Conservation (phyloP, 2,329 filamentous ascomycete species). For the Clathrospora elynae region DNA sequence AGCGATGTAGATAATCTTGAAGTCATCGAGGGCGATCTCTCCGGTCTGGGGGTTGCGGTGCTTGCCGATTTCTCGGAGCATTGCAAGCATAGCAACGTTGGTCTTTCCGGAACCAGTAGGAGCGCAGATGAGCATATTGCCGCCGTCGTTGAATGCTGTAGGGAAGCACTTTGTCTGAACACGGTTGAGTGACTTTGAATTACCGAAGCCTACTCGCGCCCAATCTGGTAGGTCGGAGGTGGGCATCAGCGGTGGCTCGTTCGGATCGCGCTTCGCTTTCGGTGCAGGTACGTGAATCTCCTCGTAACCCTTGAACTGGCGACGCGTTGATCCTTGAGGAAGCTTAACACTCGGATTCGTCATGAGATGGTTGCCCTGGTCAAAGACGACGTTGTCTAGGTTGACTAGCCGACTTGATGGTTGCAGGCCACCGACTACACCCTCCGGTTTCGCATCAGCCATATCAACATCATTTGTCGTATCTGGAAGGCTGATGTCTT, state of each 20-base stretch:
- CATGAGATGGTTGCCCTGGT: conserved; percentile 98
- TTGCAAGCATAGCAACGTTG: conserved; percentile 96
- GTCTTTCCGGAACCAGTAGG: conserved; percentile 98
- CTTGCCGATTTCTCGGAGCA: conserved; percentile 95
- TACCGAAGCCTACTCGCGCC: conserved; percentile 84
- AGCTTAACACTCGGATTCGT: conserved; percentile 96
- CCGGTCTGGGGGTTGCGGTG: conserved; percentile 86
- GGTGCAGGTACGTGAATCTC: conserved; percentile 96
- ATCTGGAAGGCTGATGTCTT: conserved; percentile 82
- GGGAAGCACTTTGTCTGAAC: conserved; percentile 95
- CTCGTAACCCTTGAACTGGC: conserved; percentile 96
- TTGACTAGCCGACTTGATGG: conserved; percentile 90
- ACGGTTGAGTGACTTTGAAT: conserved; percentile 85
- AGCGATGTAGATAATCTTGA: conserved; percentile 98
- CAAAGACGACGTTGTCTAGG: conserved; percentile 93
- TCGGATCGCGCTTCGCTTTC: conserved; percentile 81
- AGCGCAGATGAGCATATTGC: conserved; percentile 97
- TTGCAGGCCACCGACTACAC: conserved; percentile 79
- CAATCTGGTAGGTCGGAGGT: conserved; percentile 90
- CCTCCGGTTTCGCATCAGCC: conserved; percentile 49
- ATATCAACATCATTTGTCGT: conserved; percentile 55
- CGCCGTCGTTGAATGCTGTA: conserved; percentile 88
- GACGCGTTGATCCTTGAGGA: conserved; percentile 91
- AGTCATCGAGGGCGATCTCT: conserved; percentile 93
- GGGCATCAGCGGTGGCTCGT: conserved; percentile 76